Evolutionary conservation across 2,329 filamentous ascomycete species (phyloP).

Genomic region (Aspergillus tanneri): DNA sequence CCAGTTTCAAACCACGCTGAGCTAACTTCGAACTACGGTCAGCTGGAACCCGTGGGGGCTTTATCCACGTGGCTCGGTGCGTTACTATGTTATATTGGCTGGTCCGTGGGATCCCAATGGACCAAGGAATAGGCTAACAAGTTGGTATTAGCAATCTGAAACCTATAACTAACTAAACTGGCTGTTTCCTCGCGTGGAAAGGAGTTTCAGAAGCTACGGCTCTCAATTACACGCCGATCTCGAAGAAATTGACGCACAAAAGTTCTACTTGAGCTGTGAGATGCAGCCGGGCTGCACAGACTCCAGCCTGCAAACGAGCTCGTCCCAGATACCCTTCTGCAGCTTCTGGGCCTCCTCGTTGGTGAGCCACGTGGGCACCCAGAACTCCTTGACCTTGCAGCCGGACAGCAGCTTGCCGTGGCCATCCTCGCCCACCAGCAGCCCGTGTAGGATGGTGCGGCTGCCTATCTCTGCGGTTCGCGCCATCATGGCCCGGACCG

Average conservation of each 20-base stretch:
- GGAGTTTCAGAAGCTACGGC: background rate
- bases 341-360: conserved; percentile 4
- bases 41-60: too few relatives aligned
- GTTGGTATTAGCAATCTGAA: background rate
- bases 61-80: too few relatives aligned
- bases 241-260: background rate
- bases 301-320: conserved; percentile 2
- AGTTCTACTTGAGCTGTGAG: background rate
- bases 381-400: conserved; percentile 8
- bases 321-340: conserved; percentile 8
- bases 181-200: background rate
- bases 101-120: background rate
- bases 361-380: conserved; percentile 8
- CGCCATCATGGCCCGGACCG: conserved; percentile 22
- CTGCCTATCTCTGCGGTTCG: conserved; percentile 32
- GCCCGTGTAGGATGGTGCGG: conserved; percentile 32
- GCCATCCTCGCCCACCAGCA: conserved; percentile 25
- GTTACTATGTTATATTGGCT: background rate
- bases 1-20: too few relatives aligned
- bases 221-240: background rate
- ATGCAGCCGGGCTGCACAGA: conserved; percentile 6
- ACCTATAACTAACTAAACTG: background rate
- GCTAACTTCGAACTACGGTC: too few relatives aligned
- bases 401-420: conserved; percentile 23
- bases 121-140: background rate